phyloP scores from a whole-genome alignment of 1,139 yeast species.

The Diutina sp. region DNA sequence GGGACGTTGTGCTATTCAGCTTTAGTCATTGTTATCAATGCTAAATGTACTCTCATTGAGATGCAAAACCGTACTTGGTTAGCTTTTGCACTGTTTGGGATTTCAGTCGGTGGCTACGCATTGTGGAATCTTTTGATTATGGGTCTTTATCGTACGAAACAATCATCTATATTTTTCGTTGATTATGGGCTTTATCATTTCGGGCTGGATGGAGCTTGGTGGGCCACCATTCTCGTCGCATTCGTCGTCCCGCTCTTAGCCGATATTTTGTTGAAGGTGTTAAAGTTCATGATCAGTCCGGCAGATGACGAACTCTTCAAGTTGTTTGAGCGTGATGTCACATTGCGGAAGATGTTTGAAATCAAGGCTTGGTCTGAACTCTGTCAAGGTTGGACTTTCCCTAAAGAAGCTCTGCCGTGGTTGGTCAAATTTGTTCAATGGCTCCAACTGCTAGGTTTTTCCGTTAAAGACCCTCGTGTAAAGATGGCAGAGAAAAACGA shows the following conservation, averaged over 20 bases:
- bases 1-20: slow-evolving; percentile 70
- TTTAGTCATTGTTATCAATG: slow-evolving; percentile 57
- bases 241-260: slow-evolving; percentile 46
- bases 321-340: slow-evolving; percentile 57
- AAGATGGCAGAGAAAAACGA: slow-evolving; percentile 5
- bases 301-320: slow-evolving; percentile 74
- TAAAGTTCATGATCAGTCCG: slow-evolving; percentile 45
- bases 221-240: slow-evolving; percentile 61
- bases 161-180: slow-evolving; percentile 60
- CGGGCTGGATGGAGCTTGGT: slow-evolving; percentile 73
- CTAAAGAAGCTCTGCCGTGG: slow-evolving; percentile 16
- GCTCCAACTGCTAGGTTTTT: slow-evolving; percentile 2
- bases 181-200: slow-evolving; percentile 51
- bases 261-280: slow-evolving; percentile 51
- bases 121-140: slow-evolving; percentile 75
- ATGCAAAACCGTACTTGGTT: slow-evolving; percentile 72
- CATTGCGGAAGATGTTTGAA: slow-evolving; percentile 60
- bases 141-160: slow-evolving; percentile 44
- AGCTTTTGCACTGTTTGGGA: slow-evolving; percentile 51
- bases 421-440: slow-evolving; percentile 5
- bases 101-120: slow-evolving; percentile 86
- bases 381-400: slow-evolving; percentile 71
- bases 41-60: slow-evolving; percentile 71
- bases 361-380: slow-evolving; percentile 59
- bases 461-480: neutral